These are phyloP conservation scores for Cercospora zeae-maydis DNA, from an alignment of 2,329 filamentous ascomycete genomes.

Conservation along the genomic window DNA sequence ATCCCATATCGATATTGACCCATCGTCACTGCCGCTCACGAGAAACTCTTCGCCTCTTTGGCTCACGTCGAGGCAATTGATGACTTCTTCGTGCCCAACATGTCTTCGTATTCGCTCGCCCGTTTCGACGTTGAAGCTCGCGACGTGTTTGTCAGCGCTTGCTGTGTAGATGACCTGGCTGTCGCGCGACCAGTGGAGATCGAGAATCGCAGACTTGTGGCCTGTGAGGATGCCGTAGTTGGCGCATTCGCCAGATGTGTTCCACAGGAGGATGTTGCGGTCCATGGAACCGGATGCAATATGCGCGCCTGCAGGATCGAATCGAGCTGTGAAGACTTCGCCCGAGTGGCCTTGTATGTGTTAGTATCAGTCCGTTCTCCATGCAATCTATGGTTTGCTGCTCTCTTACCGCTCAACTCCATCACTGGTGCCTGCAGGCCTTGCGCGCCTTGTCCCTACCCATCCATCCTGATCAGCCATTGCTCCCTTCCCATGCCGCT, in stretches of 20 bases:
- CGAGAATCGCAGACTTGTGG: constrained; percentile 85
- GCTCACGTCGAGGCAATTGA: constrained; percentile 87
- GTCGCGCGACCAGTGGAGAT: constrained; percentile 95
- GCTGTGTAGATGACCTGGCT: constrained; percentile 86
- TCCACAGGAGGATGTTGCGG: constrained; percentile 89
- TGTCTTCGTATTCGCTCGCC: constrained; percentile 90
- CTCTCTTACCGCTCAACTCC: constrained; percentile 72
- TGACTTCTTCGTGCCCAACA: constrained; percentile 88
- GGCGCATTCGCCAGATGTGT: constrained; percentile 85
- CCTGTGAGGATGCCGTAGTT: constrained; percentile 88
- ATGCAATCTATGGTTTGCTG: not conserved
- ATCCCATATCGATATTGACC: constrained; percentile 93
- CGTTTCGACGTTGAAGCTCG: constrained; percentile 91
- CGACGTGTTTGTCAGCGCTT: constrained; percentile 87
- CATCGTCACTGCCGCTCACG: constrained; percentile 89
- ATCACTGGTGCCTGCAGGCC: constrained; percentile 85
- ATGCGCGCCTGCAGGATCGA: constrained; percentile 80
- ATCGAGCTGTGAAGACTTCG: constrained; percentile 86
- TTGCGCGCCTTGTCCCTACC: constrained; percentile 73
- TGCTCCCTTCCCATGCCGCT: constrained; percentile 20
- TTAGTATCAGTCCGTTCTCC: constrained; percentile 7
- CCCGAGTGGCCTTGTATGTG: constrained; percentile 57
- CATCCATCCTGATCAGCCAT: constrained; percentile 26
- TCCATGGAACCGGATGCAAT: constrained; percentile 97
- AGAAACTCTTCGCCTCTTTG: constrained; percentile 86